Conservation (phyloP, 345 rosid genomes). For the Eucalyptus fibrosa region DNA sequence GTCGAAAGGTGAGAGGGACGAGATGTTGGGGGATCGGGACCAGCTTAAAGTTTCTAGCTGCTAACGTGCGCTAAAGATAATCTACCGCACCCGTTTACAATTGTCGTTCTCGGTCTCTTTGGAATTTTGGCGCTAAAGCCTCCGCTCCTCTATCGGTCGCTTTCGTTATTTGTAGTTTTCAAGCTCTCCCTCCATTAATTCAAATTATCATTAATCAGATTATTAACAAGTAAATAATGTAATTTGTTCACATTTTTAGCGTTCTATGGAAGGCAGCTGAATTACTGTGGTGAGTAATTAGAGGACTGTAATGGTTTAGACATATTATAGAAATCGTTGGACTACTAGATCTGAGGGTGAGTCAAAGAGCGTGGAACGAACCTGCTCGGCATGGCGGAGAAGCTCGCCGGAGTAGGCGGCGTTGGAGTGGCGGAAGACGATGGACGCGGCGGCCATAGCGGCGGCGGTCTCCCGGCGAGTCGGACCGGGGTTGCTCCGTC, state of each 20-base stretch:
- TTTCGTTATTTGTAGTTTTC: not conserved
- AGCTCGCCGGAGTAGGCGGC: constrained; percentile 66
- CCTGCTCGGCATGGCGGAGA: constrained; percentile 84
- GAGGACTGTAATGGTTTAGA: not conserved
- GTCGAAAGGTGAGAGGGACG: not conserved
- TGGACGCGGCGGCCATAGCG: constrained; percentile 97
- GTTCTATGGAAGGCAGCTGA: not conserved
- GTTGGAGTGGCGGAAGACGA: constrained; percentile 69
- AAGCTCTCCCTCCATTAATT: not conserved
- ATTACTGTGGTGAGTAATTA: not conserved
- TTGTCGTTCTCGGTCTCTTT: not conserved
- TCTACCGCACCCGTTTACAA: not conserved
- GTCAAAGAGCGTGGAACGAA: constrained; percentile 10
- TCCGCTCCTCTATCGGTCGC: not conserved
- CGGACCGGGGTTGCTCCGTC: constrained; percentile 93
- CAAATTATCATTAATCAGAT: not conserved
- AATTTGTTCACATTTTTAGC: not conserved
- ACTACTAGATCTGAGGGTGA: not conserved
- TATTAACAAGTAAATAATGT: not conserved
- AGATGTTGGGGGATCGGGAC: not conserved
- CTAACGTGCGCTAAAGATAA: not conserved
- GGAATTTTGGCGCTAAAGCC: not conserved
- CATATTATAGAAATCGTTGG: not conserved
- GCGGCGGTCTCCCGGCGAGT: constrained; percentile 97
- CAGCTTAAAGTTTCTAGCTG: not conserved